Percentiles rank a stretch among this genome's conserved stretches.
These are phyloP conservation scores for Oenanthe sinensis DNA, from an alignment of 129 eudicot species.

Conservation along the genomic window DNA sequence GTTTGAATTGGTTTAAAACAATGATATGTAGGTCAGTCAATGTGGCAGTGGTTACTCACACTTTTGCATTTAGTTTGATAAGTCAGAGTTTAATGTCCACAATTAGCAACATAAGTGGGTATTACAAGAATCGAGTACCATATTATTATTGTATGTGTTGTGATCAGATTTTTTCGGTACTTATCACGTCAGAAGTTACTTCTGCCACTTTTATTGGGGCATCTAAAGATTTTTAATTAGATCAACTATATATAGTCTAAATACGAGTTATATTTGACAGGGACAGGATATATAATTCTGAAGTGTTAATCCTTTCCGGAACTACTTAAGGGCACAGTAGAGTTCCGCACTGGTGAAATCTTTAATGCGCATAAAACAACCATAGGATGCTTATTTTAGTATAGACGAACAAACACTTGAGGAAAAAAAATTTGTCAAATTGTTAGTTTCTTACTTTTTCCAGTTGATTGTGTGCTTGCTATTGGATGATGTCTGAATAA, in stretches of 20 bases:
- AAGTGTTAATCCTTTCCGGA: not conserved
- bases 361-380: not conserved
- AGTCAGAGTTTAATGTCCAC: not conserved
- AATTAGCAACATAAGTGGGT: not conserved
- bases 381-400: not conserved
- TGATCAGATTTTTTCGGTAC: not conserved
- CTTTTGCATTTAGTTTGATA: not conserved
- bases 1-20: not conserved
- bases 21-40: not conserved
- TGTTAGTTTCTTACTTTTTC: not conserved
- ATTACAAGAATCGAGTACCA: not conserved
- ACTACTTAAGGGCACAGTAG: not conserved
- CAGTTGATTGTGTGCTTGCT: not conserved
- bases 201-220: not conserved
- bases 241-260: not conserved
- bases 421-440: not conserved
- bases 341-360: not conserved
- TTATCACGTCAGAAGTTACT: not conserved
- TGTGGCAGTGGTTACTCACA: not conserved
- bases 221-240: not conserved
- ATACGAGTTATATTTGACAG: not conserved
- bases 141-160: not conserved
- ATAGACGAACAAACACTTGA: not conserved
- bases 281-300: not conserved
- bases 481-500: not conserved